Conservation (phyloP, 2,329 filamentous ascomycete genomes). For the Huntiella abstrusa region DNA sequence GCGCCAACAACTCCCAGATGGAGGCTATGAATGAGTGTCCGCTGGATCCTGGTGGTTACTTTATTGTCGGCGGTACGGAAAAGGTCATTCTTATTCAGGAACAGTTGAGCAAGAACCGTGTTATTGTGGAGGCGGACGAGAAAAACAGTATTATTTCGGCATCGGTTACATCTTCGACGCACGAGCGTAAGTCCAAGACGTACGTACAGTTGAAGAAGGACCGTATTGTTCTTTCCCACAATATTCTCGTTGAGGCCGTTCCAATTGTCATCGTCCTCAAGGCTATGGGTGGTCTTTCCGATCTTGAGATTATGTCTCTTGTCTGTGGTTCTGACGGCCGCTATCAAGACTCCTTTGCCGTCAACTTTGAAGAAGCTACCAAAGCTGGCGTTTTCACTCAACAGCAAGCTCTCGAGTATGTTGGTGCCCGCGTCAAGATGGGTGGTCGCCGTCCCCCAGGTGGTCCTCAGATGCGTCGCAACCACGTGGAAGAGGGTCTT, state of each 20-base stretch:
- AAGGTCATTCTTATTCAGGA: constrained; percentile 98
- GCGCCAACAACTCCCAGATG: constrained; percentile 76
- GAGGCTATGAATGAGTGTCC: constrained; percentile 87
- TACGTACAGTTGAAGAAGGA: constrained; percentile 93
- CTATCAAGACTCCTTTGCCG: constrained; percentile 86
- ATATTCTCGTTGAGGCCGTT: constrained; percentile 82
- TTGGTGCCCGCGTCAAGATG: constrained; percentile 75
- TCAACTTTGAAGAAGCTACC: constrained; percentile 86
- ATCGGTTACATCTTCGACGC: constrained; percentile 92
- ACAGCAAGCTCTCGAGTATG: constrained; percentile 85
- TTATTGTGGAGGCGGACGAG: constrained; percentile 83
- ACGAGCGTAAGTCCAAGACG: constrained; percentile 94
- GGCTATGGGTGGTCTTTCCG: constrained; percentile 80
- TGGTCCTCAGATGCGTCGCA: constrained; percentile 40
- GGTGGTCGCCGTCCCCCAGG: constrained; percentile 45
- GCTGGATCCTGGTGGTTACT: constrained; percentile 90
- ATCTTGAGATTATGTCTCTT: constrained; percentile 84
- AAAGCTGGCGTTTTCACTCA: constrained; percentile 78
- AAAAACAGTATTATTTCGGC: constrained; percentile 91
- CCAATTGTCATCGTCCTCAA: constrained; percentile 88
- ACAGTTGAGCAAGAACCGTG: constrained; percentile 95
- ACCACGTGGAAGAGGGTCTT: constrained; percentile 76
- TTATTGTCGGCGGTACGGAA: constrained; percentile 92
- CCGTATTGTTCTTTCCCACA: constrained; percentile 73
- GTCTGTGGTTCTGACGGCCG: constrained; percentile 71